These are phyloP conservation scores for Mercurialis annua DNA, from an alignment of 345 rosid genomes.

Conservation along the genomic window DNA sequence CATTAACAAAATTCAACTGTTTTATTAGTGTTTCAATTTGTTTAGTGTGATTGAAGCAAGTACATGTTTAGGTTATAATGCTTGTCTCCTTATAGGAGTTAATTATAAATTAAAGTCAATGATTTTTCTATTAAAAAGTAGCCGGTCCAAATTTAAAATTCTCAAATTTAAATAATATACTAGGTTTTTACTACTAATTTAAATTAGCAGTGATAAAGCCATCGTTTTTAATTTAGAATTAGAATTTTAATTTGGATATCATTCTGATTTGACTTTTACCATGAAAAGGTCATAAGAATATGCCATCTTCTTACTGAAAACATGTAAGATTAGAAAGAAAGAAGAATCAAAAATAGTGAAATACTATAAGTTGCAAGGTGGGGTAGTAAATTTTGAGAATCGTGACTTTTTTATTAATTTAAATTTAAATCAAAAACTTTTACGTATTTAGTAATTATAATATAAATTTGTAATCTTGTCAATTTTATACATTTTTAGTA, in stretches of 20 bases:
- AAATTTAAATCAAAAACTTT: too few species aligned
- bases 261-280: not conserved
- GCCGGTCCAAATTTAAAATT: too few species aligned
- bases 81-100: conserved; percentile 3
- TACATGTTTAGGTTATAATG: not conserved
- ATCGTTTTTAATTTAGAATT: not conserved
- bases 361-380: too few species aligned
- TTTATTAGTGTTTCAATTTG: not conserved
- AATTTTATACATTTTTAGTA: too few species aligned
- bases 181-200: not conserved
- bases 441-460: too few species aligned
- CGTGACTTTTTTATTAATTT: too few species aligned
- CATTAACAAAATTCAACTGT: not conserved
- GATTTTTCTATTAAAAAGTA: not conserved
- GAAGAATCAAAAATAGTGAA: too few species aligned
- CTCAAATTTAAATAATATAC: not conserved
- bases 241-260: not conserved
- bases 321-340: too few species aligned
- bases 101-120: not conserved
- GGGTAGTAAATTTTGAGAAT: too few species aligned
- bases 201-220: not conserved
- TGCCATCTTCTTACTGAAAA: too few species aligned
- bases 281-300: not conserved
- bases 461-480: too few species aligned
- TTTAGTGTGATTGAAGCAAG: not conserved